Evolutionary conservation across 169 alveolate species (phyloP), one percentile per base, ranked within the genome.

Genomic region (Plasmodium malariae): DNA sequence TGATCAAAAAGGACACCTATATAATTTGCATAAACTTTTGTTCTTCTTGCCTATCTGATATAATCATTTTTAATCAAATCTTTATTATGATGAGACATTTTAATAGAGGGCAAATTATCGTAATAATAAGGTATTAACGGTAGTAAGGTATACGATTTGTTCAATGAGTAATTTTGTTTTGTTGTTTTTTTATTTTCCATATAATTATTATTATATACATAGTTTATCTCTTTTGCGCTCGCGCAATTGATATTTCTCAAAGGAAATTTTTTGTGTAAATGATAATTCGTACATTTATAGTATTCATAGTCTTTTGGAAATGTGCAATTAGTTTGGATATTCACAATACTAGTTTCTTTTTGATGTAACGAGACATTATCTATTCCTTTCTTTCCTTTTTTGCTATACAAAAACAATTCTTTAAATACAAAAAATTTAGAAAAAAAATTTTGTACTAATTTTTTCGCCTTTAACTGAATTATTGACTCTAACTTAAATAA

Each of bases 111-210:
- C 48, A 83, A 65, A 24, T 83, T 54, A 21, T 83, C 19, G 19
- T 67, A 83, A 55, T 83, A 83, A 40, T 83, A 17, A 17, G 91
- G 80, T 19, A 40, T 67, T 70, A 83, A 48, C 26, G 91, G 85
- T 40, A 60, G 24, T 67, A 65, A n/a, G 17, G 19, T 36, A 71
- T 63, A 45, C 6, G 45, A 36, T 26, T 78, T 59, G 11, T 2
- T 17, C 19, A 51, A 78, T 7, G 74, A 55, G 14, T 37, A 76
- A 28, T 24, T 43, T 12, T 30, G 60, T 45, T 40, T 54, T 17
- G 4, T 2, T 19, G 28, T 11, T 12, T 40, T 43, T 40, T 65
- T 21, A 12, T 14, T 57, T 49, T 67, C 63, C 5, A 67, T 45
- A 67, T 65, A 1, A 28, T 34, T 43, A 83, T 26, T 21, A 36